Base-by-base conservation (phyloP, 2,329 filamentous ascomycete species). In the Capronia coronata region DNA sequence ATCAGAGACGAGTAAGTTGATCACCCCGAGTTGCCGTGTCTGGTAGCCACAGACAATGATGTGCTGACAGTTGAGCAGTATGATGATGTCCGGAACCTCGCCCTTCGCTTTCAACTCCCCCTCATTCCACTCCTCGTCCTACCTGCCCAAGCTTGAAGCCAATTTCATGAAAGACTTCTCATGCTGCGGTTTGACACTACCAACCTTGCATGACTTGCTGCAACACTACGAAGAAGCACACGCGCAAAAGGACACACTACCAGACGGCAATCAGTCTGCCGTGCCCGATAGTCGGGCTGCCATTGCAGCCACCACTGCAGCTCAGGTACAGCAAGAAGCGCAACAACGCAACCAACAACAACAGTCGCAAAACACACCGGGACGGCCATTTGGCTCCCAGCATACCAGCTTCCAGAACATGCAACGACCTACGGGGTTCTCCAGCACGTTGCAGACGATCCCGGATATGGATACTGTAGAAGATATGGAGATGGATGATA, bases 141-240 rank as follows among this genome's bases (percentile, higher is more conserved):
- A 97, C 66, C 79, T 96, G 1, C 91, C 90, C 8, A 96, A 95
- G 68, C 82, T 96, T 64, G 93, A 98, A 69, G 91, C 91, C 54
- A 93, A 91, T 64, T 98, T 96, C 68, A 94, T 97, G 87, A 85
- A 85, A 68, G 90, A 97, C 71, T 97, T 97, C 70, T 85, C 85
- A 45, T 98, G 93, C 72, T 98, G 93, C 70, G 89, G 89, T 62
- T 80, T 87, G 62, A 91, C 84, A 25, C 78, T 96, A 59, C 86
- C 90, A 19, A 94, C 90, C 43, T 79, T 98, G 60, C 93, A 98
- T 71, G 93, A 97, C 65, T 76, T 98, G 40, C 75, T 98, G 40
- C 89, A 95, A 65, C 93, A 98, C 68, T 98, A 96, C 65, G 93
- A 98, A 69, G 91, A 96, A 70, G 81, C 85, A 48, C 93, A 98